Evolutionary conservation across 139 green algal species (phyloP).

Genomic region (Chlamydomonas sp.): DNA sequence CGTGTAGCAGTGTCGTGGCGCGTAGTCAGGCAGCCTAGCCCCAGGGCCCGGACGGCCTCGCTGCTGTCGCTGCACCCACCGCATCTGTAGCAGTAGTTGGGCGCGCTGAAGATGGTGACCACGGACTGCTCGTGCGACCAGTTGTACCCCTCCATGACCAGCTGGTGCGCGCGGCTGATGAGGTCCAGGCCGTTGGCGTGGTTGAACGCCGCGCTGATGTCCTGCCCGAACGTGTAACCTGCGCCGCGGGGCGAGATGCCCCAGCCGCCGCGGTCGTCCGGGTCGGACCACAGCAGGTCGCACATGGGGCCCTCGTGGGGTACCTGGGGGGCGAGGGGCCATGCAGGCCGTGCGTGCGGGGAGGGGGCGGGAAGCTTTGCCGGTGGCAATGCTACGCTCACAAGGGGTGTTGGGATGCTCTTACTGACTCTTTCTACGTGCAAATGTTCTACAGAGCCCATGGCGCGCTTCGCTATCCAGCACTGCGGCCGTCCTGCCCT

Average conservation of each 20-base stretch:
- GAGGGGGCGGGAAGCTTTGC: neutral
- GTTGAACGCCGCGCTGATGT: constrained; percentile 97
- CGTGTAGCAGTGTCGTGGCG: neutral
- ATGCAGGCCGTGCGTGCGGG: neutral
- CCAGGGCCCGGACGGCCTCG: neutral
- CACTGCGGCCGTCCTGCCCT: no score
- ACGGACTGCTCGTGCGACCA: constrained; percentile 97
- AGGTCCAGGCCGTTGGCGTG: constrained; percentile 96
- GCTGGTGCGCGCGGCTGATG: constrained; percentile 96
- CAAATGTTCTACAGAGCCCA: neutral
- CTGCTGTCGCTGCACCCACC: constrained; percentile 48
- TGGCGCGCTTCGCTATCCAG: no score
- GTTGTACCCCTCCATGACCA: constrained; percentile 99
- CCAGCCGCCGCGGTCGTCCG: constrained; percentile 97
- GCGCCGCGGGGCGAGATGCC: constrained; percentile 97
- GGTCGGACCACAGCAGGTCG: constrained; percentile 98
- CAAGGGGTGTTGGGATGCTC: neutral
- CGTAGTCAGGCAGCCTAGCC: neutral
- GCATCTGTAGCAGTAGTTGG: constrained; percentile 99
- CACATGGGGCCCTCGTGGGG: constrained; percentile 99
- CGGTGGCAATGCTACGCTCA: neutral
- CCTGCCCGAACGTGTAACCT: constrained; percentile 99
- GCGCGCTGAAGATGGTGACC: constrained; percentile 98
- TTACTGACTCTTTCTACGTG: neutral
- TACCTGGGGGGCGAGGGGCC: constrained; percentile 63